These are phyloP conservation scores for Fusarium pseudocircinatum DNA, from an alignment of 2,329 filamentous ascomycete genomes.

Conservation along the genomic window DNA sequence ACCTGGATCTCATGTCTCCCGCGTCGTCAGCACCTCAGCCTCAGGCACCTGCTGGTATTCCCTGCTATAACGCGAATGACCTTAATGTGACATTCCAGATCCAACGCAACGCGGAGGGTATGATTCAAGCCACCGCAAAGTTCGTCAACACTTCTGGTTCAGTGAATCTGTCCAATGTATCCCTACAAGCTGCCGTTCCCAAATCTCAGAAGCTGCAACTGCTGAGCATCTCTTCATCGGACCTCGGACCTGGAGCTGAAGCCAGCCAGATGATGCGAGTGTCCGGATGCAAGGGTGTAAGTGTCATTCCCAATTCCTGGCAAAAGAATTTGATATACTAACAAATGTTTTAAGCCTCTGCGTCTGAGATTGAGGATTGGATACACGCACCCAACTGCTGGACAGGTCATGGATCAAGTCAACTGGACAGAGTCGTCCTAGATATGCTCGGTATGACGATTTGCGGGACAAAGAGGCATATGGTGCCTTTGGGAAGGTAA, in stretches of 20 bases:
- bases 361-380: constrained; percentile 86
- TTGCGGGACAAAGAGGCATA: background rate
- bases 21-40: constrained; percentile 54
- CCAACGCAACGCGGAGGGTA: constrained; percentile 81
- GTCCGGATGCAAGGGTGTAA: constrained; percentile 85
- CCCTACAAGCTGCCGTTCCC: constrained; percentile 92
- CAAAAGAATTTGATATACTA: background rate
- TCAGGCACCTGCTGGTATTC: constrained; percentile 63
- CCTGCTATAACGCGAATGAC: constrained; percentile 88
- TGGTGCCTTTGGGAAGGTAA: constrained; percentile 27
- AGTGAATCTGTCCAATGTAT: constrained; percentile 75
- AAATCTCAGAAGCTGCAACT: constrained; percentile 96
- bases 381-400: constrained; percentile 76
- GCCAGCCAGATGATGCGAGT: constrained; percentile 93
- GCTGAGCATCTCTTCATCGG: constrained; percentile 84
- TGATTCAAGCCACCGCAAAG: constrained; percentile 82
- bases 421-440: constrained; percentile 88
- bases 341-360: constrained; percentile 72
- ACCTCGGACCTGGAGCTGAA: constrained; percentile 80
- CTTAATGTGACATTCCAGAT: constrained; percentile 83
- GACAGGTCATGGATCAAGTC: constrained; percentile 86
- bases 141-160: constrained; percentile 82
- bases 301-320: constrained; percentile 52
- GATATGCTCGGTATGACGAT: background rate
- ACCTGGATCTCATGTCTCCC: constrained; percentile 60